These are phyloP conservation scores for Candida coquimbonensis DNA, from an alignment of 805 yeast species.

Conservation along the genomic window DNA sequence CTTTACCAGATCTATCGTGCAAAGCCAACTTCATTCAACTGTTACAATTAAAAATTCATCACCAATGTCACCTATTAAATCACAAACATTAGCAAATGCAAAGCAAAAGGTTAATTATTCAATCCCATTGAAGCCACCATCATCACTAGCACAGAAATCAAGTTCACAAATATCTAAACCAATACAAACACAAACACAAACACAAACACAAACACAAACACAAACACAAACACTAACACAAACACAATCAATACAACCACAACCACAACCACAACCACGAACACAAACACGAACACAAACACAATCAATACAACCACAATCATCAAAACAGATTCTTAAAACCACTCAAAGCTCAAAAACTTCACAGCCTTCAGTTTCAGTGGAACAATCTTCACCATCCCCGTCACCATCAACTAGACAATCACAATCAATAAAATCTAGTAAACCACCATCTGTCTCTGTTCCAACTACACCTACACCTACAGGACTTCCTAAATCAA, in stretches of 20 bases:
- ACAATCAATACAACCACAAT: not conserved
- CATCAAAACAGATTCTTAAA: not conserved
- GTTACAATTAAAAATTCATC: too few species aligned
- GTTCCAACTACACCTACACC: not conserved
- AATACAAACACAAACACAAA: not conserved
- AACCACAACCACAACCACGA: not conserved
- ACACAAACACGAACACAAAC: not conserved
- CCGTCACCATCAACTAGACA: not conserved
- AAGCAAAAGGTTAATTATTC: too few species aligned
- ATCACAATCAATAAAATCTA: not conserved
- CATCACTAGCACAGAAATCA: not conserved
- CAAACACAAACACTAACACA: not conserved
- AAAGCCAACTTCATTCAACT: too few species aligned
- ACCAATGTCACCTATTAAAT: not conserved
- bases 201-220: not conserved
- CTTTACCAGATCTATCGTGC: too few species aligned
- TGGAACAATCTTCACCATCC: not conserved
- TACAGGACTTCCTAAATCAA: conserved; percentile 22
- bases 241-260: too few species aligned
- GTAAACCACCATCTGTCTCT: not conserved
- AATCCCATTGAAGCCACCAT: not conserved
- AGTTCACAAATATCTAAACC: not conserved
- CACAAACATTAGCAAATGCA: not conserved
- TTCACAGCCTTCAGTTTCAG: not conserved
- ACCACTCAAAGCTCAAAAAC: not conserved